Conservation (phyloP, 805 yeast species). For the Wickerhamomyces bisporus region DNA sequence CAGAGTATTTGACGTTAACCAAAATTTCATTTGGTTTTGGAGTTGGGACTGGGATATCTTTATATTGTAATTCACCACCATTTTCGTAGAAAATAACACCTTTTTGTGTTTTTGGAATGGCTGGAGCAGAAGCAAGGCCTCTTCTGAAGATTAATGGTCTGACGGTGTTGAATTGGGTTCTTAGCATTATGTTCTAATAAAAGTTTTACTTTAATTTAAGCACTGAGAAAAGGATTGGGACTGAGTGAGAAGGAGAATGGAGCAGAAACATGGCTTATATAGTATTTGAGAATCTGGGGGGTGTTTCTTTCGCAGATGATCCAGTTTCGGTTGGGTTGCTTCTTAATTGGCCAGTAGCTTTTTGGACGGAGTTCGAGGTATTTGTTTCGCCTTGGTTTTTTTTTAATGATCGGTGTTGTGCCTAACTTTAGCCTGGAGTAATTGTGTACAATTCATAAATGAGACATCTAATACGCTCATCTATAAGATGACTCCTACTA, state of each 20-base stretch:
- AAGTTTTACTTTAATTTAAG: too few relatives aligned
- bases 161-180: conserved; percentile 18
- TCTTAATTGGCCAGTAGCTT: too few relatives aligned
- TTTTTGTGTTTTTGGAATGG: conserved; percentile 45
- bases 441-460: too few relatives aligned
- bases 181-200: conserved; percentile 18
- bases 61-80: conserved; percentile 44
- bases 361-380: conserved; percentile 4
- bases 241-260: neutral
- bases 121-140: conserved; percentile 26
- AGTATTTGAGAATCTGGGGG: neutral
- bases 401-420: too few relatives aligned
- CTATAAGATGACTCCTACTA: too few relatives aligned
- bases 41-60: conserved; percentile 51
- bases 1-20: conserved; percentile 65
- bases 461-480: too few relatives aligned
- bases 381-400: too few relatives aligned
- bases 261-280: conserved; percentile 1
- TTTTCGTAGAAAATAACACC: conserved; percentile 48
- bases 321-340: too few relatives aligned
- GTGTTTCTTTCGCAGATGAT: too few relatives aligned
- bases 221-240: neutral
- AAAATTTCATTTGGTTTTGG: conserved; percentile 63
- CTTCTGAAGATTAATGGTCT: conserved; percentile 21
- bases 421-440: too few relatives aligned